A percentile compares a stretch with the other conserved stretches of the same genome.
Conservation (phyloP, 768 basidiomycete species). For the Leccinellum rugosiceps region DNA sequence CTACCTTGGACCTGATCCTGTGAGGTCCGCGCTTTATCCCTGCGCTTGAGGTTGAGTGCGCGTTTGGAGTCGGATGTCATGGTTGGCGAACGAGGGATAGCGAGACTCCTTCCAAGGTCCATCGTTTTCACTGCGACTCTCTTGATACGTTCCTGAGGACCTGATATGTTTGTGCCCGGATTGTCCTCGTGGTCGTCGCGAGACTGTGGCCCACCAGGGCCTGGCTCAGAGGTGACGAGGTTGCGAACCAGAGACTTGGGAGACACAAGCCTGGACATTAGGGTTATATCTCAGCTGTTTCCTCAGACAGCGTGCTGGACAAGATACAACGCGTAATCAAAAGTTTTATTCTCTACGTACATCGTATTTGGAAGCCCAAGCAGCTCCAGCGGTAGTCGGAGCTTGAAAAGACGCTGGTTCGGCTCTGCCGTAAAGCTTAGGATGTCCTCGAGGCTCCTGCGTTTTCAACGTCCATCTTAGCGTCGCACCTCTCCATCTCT, state of each 20-base stretch:
- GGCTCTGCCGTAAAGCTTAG: constrained; percentile 20
- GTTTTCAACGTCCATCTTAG: constrained; percentile 18
- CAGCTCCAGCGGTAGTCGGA: constrained; percentile 13
- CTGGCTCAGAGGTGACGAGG: constrained; percentile 28
- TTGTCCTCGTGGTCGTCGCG: constrained; percentile 29
- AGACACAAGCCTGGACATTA: constrained; percentile 27
- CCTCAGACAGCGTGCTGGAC: constrained; percentile 3
- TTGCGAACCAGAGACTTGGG: constrained; percentile 20
- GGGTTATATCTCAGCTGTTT: background rate
- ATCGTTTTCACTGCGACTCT: constrained; percentile 57
- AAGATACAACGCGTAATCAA: background rate
- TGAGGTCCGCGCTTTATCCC: constrained; percentile 35
- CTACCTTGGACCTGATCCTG: constrained; percentile 30
- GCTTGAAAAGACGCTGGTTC: background rate
- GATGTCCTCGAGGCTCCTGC: constrained; percentile 22
- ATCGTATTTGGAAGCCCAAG: background rate
- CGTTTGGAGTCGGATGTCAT: constrained; percentile 42
- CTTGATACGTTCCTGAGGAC: constrained; percentile 47
- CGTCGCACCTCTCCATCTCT: constrained; percentile 14
- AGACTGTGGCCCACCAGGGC: constrained; percentile 32
- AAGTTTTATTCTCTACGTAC: background rate
- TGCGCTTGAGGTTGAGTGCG: constrained; percentile 54
- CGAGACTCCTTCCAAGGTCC: constrained; percentile 60
- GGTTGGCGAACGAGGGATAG: constrained; percentile 32
- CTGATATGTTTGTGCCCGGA: constrained; percentile 25